These are phyloP conservation scores for Sporobolomyces pararoseus DNA, from an alignment of 768 basidiomycete species.

Conservation along the genomic window DNA sequence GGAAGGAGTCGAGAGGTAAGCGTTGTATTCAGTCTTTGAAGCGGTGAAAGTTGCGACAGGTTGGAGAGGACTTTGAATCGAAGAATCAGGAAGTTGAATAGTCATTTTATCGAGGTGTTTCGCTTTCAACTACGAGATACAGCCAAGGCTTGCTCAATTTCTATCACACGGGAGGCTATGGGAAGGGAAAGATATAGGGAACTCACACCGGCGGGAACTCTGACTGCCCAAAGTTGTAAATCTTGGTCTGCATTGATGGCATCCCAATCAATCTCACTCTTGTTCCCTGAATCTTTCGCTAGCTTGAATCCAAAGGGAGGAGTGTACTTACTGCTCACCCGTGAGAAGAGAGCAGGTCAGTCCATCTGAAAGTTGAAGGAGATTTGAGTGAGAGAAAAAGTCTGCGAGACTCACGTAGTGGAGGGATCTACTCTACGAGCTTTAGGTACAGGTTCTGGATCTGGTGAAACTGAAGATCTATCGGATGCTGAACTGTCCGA, in stretches of 20 bases:
- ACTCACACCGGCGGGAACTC: constrained; percentile 37
- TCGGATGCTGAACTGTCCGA: constrained; percentile 12
- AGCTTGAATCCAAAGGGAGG: constrained; percentile 24
- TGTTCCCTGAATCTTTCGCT: background rate
- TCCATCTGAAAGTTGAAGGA: background rate
- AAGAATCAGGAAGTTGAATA: constrained; percentile 26
- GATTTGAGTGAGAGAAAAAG: background rate
- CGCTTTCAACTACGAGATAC: constrained; percentile 22
- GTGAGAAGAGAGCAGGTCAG: background rate
- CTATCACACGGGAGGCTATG: no score
- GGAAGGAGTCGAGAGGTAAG: constrained; percentile 12
- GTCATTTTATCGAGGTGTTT: constrained; percentile 33
- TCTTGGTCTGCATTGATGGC: constrained; percentile 22
- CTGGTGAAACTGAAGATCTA: constrained; percentile 19
- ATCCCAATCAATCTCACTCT: constrained; percentile 34
- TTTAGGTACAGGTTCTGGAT: constrained; percentile 1
- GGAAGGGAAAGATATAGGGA: background rate
- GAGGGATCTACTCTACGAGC: constrained; percentile 15
- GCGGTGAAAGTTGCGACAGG: constrained; percentile 25
- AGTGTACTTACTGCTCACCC: constrained; percentile 21
- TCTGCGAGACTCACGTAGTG: constrained; percentile 3
- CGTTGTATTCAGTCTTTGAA: constrained; percentile 32
- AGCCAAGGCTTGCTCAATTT: no score
- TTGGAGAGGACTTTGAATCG: background rate
- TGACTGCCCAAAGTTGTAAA: constrained; percentile 37